These are phyloP conservation scores for Stemphylium lycopersici DNA, from an alignment of 2,329 filamentous ascomycete species.

Conservation along the genomic window DNA sequence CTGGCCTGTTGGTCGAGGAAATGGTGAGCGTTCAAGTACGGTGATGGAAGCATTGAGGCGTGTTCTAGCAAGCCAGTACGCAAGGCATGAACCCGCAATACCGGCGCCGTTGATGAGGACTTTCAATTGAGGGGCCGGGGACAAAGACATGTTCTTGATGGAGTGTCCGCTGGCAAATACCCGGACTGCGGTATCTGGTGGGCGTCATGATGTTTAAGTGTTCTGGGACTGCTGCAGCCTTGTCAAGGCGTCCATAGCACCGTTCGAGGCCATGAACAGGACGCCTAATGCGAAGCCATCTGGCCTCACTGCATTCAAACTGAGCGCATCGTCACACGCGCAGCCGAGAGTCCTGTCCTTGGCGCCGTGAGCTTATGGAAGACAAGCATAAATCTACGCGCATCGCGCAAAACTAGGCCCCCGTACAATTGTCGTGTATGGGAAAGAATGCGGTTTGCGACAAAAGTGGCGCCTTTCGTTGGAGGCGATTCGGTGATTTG, in stretches of 20 bases:
- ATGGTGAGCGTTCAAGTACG: constrained; percentile 52
- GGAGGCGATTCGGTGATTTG: neutral
- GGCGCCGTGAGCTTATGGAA: neutral
- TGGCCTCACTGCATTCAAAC: neutral
- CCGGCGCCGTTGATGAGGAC: constrained; percentile 49
- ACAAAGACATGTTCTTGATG: constrained; percentile 7
- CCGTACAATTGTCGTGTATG: neutral
- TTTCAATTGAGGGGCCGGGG: constrained; percentile 20
- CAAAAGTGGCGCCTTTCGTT: neutral
- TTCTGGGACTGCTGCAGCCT: neutral
- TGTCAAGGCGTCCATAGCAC: neutral
- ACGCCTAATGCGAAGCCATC: neutral
- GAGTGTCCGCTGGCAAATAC: neutral
- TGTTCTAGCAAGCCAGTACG: constrained; percentile 41
- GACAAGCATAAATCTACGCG: neutral
- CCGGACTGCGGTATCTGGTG: neutral
- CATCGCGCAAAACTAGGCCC: neutral
- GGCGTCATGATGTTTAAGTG: neutral
- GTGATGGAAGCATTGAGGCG: constrained; percentile 47
- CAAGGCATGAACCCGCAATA: constrained; percentile 49
- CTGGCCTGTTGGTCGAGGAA: constrained; percentile 51
- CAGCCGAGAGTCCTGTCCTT: neutral
- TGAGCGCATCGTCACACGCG: neutral
- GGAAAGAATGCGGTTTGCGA: neutral
- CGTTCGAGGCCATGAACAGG: neutral